phyloP scores from a whole-genome alignment of 1,139 yeast species.

The Saccharomyces hybrid region DNA sequence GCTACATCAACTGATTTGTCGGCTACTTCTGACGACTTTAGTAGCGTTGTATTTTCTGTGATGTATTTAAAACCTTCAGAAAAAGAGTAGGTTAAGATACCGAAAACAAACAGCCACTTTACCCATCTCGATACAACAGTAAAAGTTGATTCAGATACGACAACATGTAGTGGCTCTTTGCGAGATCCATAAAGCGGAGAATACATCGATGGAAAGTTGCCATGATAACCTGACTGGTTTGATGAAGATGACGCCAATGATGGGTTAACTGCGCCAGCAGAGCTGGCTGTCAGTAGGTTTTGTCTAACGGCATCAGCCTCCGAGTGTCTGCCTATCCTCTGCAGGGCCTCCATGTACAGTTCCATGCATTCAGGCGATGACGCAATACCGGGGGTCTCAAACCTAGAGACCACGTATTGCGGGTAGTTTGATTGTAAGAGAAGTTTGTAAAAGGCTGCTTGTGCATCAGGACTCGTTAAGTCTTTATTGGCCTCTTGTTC shows the following conservation, averaged over 20 bases:
- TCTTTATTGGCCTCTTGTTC: constrained; percentile 81
- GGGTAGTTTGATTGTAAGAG: constrained; percentile 77
- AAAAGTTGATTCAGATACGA: constrained; percentile 76
- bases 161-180: constrained; percentile 77
- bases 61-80: constrained; percentile 68
- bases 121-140: constrained; percentile 79
- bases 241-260: constrained; percentile 23
- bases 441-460: constrained; percentile 73
- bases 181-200: constrained; percentile 35
- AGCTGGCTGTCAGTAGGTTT: constrained; percentile 28
- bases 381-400: constrained; percentile 87
- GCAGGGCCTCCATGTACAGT: constrained; percentile 72
- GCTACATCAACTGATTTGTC: constrained; percentile 78
- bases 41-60: constrained; percentile 76
- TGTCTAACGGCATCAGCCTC: constrained; percentile 53
- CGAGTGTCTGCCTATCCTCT: constrained; percentile 64
- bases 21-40: constrained; percentile 67
- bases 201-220: constrained; percentile 29
- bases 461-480: constrained; percentile 56
- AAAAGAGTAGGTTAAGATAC: constrained; percentile 63
- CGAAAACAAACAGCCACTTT: constrained; percentile 82
- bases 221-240: constrained; percentile 17
- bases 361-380: constrained; percentile 68
- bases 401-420: constrained; percentile 84
- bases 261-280: constrained; percentile 30